A percentile compares a stretch with the other conserved stretches of the same genome.
Conservation (phyloP, 257 asterid species). For the Forsythia viridissima region DNA sequence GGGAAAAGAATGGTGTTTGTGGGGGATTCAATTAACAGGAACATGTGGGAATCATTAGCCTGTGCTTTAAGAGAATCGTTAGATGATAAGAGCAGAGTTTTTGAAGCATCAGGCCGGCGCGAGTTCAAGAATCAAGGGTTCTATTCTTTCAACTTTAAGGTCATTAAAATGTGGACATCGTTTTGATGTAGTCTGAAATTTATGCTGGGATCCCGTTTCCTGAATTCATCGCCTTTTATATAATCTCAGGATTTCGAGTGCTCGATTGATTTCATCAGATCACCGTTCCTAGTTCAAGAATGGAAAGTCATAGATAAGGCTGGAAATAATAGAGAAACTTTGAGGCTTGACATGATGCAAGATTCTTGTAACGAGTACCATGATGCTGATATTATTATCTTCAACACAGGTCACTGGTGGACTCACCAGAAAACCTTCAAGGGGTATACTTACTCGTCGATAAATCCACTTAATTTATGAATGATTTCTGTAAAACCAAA, state of each 20-base stretch:
- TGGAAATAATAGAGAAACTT: slow-evolving; percentile 49
- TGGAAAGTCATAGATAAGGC: slow-evolving; percentile 39
- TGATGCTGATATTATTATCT: slow-evolving; percentile 61
- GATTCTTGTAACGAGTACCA: slow-evolving; percentile 34
- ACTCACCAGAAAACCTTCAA: slow-evolving; percentile 54
- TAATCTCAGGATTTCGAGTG: slow-evolving; percentile 47
- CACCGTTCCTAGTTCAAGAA: slow-evolving; percentile 68
- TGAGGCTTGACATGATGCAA: slow-evolving; percentile 53
- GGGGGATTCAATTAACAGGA: slow-evolving; percentile 69
- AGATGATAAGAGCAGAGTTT: slow-evolving; percentile 37
- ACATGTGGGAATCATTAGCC: slow-evolving; percentile 69
- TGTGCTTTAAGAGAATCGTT: slow-evolving; percentile 51
- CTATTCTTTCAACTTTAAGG: slow-evolving; percentile 58
- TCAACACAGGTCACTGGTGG: slow-evolving; percentile 89
- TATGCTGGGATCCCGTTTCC: background rate
- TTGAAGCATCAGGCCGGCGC: slow-evolving; percentile 42
- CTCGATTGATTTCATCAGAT: slow-evolving; percentile 55
- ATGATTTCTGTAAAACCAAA: background rate
- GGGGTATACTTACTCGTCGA: slow-evolving; percentile 29
- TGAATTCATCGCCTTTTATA: background rate
- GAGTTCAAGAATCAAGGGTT: slow-evolving; percentile 50
- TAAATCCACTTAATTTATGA: background rate
- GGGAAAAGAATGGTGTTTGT: slow-evolving; percentile 63
- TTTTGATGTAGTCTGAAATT: slow-evolving; percentile 5
- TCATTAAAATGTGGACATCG: background rate